Evolutionary conservation across 495 filamentous ascomycete species (phyloP), one percentile per base, ranked within the genome.

Genomic region (Chaetomium tenue): DNA sequence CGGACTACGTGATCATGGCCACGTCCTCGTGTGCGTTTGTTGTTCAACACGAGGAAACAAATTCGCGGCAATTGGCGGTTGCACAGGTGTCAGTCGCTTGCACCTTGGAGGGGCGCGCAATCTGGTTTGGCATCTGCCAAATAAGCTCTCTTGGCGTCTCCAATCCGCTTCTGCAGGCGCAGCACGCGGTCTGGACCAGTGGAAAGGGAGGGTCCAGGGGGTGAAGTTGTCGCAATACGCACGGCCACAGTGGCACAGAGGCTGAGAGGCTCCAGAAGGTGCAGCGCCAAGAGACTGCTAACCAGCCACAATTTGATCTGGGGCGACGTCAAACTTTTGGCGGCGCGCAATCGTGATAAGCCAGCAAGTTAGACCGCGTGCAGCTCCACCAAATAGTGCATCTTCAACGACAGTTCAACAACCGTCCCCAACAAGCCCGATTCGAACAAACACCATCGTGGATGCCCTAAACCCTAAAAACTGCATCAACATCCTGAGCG

Each of bases 131-230:
- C 20, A 33, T 20, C 16, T 39, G 64, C 33, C 52, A 58, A 63
- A 62, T 66, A 67, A 67, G 22, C 60, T 67, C 51, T 60, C 66
- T 68, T 68, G 61, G 66, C 66, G 57, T 25, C 52, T 39, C 65
- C 61, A 67, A 58, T 64, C 52, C 59, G 23, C 54, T 61, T 40
- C 25, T 47, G 15, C 61, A 64, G 61, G 48, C 58, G 11, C 40
- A 22, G 56, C 61, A 63, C 61, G 60, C 52, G 63, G 25, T 22
- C 22, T 22, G n/a, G 28, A 16, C 28, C 23, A 15, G n/a, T n/a
- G 23, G 20, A 50, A 50, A 50, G 2, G 5, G 46, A 50, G n/a
- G 46, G 8, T 11, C 37, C 30, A 50, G 46, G 26, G 22, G 22
- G 20, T 16, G 30, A 5, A 30, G 28, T 30, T 30, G 28, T 30